Percentiles rank a stretch among this genome's conserved stretches.
phyloP scores from a whole-genome alignment of 352 stramenopile species.

The Globisporangium acanthophoron region DNA sequence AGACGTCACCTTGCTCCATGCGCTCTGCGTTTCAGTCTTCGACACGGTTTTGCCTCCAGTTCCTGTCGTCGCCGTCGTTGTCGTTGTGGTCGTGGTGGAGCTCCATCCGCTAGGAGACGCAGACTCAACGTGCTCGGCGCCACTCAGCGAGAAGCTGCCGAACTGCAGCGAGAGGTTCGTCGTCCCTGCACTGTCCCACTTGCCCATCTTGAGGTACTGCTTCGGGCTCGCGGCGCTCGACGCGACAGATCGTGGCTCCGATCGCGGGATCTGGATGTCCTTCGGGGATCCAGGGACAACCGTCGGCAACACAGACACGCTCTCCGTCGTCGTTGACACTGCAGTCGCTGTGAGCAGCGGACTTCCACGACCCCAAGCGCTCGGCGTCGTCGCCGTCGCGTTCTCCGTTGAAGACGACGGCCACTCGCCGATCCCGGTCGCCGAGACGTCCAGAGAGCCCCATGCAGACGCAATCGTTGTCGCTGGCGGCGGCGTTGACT shows the following conservation, averaged over 20 bases:
- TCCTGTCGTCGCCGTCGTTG: conserved; percentile 32
- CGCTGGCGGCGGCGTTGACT: conserved; percentile 12
- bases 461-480: conserved; percentile 48
- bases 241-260: conserved; percentile 25
- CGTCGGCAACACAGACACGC: conserved; percentile 29
- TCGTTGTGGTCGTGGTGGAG: conserved; percentile 32
- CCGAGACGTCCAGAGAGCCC: conserved; percentile 64
- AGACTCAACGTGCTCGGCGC: conserved; percentile 45
- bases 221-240: conserved; percentile 40
- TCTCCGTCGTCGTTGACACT: conserved; percentile 22
- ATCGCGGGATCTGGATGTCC: conserved; percentile 45
- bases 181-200: conserved; percentile 65
- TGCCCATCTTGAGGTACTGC: conserved; percentile 81
- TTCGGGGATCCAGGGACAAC: conserved; percentile 61
- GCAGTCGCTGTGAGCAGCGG: conserved; percentile 37
- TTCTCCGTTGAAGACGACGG: conserved; percentile 38
- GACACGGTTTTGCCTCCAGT: conserved; percentile 34
- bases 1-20: conserved; percentile 47
- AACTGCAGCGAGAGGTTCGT: conserved; percentile 83
- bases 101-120: conserved; percentile 62
- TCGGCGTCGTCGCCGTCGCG: conserved; percentile 48
- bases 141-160: conserved; percentile 82
- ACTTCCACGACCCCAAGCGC: conserved; percentile 59
- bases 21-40: conserved; percentile 46
- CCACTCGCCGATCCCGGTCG: conserved; percentile 59